Percentiles rank a stretch among this genome's conserved stretches.
These are phyloP conservation scores for Echria macrotheca DNA, from an alignment of 495 filamentous ascomycete genomes.

Conservation along the genomic window DNA sequence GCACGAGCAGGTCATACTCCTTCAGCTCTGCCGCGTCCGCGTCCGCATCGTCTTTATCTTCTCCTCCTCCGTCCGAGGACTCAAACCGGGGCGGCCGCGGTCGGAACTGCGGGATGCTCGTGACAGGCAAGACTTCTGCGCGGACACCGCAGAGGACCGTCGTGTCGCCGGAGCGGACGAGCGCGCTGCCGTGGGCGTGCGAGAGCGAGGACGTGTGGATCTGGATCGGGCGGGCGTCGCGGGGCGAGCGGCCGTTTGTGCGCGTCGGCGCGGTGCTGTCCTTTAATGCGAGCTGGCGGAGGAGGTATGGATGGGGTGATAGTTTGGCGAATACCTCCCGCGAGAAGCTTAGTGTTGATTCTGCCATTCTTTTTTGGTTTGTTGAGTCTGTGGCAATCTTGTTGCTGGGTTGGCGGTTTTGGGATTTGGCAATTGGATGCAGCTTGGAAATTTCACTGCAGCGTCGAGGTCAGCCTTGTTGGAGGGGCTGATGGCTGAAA, in stretches of 20 bases:
- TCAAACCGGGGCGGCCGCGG: constrained; percentile 16
- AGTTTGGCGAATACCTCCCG: constrained; percentile 83
- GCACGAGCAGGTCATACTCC: constrained; percentile 72
- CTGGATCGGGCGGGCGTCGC: constrained; percentile 61
- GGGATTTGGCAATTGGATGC: not conserved
- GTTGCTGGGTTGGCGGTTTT: no score
- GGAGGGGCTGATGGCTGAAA: not conserved
- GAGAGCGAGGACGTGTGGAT: constrained; percentile 76
- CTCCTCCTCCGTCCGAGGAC: no score
- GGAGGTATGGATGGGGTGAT: constrained; percentile 81
- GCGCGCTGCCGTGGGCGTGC: constrained; percentile 81
- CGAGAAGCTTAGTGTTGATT: constrained; percentile 58
- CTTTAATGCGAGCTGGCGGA: constrained; percentile 71
- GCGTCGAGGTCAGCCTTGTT: constrained; percentile 17
- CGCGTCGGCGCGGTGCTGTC: constrained; percentile 52
- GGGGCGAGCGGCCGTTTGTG: constrained; percentile 70
- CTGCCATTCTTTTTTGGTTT: constrained; percentile 18
- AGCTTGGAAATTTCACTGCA: constrained; percentile 14
- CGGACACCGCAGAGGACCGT: constrained; percentile 87
- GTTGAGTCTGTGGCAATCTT: not conserved
- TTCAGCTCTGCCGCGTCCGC: constrained; percentile 34
- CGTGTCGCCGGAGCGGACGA: constrained; percentile 83
- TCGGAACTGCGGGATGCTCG: constrained; percentile 61
- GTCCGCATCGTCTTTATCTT: no score
- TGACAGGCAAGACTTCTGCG: constrained; percentile 72